Evolutionary conservation across 352 stramenopile species (phyloP), one percentile per base, ranked within the genome.

Genomic region (Phytopythium vexans): DNA sequence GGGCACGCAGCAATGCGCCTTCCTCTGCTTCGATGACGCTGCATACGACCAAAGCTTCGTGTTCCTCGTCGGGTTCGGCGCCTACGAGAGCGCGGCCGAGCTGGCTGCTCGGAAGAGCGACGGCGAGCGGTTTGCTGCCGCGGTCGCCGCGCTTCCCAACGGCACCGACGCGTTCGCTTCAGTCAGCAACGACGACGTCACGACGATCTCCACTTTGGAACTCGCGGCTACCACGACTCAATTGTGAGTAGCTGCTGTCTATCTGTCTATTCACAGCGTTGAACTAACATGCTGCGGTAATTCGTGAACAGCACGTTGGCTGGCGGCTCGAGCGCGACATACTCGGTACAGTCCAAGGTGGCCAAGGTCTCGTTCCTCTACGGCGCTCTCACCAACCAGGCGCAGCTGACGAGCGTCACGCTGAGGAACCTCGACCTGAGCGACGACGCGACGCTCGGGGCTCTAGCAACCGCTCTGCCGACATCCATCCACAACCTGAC

Each of bases 311-410:
- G 46, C 36, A 53, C 16, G 35, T 36, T 74, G 43, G 53, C 57
- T 14, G 63, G 62, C 41, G 68, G 62, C 0, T 38, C 41, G 3
- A 72, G 56, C 35, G 50, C 33, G 3, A 62, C 51, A 3, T 41
- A 41, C 3, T 75, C 67, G 3, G 55, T 70, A 32, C 70, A 70
- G 54, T 64, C 56, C 44, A 72, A 74, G 49, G 68, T 77, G 46
- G 68, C 52, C 5, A 66, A 58, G 16, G 62, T 77, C 43, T 44
- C 50, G 1, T 72, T 77, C 12, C 52, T 27, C 6, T 40, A 52
- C 33, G 58, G 69, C 44, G 55, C 68, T 8, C 64, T 77, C 15
- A 63, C 62, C 5, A 58, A 35, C 21, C 62, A 69, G n/a, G 59
- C 49, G 0, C 60, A 52, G 7, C 60, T 77, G 8, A 62, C 64